Conservation (phyloP, 495 filamentous ascomycete species). For the Penicillium cinerascens region DNA sequence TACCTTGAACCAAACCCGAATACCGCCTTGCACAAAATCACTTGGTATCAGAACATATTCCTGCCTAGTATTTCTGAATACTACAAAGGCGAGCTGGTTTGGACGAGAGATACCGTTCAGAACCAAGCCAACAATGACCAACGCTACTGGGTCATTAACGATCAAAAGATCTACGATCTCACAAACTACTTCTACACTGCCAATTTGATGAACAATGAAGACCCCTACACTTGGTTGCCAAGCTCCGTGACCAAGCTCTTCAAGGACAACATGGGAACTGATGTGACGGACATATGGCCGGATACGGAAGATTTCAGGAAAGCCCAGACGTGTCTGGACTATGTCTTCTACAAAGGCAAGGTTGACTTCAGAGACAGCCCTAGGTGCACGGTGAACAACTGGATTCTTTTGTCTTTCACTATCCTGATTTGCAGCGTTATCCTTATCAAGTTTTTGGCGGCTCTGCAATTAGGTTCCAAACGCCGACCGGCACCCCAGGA, state of each 20-base stretch:
- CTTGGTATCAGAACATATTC: constrained; percentile 77
- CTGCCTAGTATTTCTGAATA: constrained; percentile 77
- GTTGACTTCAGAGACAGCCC: constrained; percentile 77
- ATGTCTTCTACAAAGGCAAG: constrained; percentile 77
- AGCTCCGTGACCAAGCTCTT: constrained; percentile 58
- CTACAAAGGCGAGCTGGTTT: constrained; percentile 83
- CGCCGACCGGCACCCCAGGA: constrained; percentile 86
- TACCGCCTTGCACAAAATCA: constrained; percentile 54
- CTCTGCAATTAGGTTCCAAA: constrained; percentile 90
- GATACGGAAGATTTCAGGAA: constrained; percentile 48
- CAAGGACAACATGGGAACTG: constrained; percentile 68
- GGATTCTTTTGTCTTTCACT: constrained; percentile 82
- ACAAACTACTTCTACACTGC: constrained; percentile 84
- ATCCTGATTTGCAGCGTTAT: constrained; percentile 78
- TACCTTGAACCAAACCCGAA: constrained; percentile 43
- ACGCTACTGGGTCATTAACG: constrained; percentile 76
- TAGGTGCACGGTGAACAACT: constrained; percentile 85
- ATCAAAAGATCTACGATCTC: constrained; percentile 77
- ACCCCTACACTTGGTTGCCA: constrained; percentile 67
- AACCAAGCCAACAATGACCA: constrained; percentile 60
- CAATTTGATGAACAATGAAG: constrained; percentile 43
- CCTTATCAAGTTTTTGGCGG: constrained; percentile 84
- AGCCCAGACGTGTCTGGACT: constrained; percentile 73
- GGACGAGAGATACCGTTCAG: constrained; percentile 49
- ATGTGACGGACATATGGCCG: constrained; percentile 67